Conservation (phyloP, 139 green algal species). For the Chlamydomonas asymmetrica region DNA sequence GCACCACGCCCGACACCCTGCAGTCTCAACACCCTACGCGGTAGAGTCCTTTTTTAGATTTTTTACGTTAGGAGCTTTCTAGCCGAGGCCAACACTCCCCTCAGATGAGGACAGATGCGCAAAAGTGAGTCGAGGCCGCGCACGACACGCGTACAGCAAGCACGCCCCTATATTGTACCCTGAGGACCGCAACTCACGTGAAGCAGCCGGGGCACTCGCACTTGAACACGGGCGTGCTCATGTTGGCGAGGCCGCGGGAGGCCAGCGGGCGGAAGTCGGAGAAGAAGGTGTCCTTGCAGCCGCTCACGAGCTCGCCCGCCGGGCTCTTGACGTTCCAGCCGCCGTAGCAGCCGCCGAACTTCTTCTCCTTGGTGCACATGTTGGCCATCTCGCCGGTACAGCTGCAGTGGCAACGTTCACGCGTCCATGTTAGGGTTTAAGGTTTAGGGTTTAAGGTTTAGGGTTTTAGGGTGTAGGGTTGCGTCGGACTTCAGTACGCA, state of each 20-base stretch:
- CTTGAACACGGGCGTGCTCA: slow-evolving; percentile 2
- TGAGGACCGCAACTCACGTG: neutral
- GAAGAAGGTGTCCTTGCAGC: slow-evolving; percentile 66
- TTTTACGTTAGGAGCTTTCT: too few relatives aligned
- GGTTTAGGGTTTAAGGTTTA: neutral
- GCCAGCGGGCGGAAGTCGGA: slow-evolving; percentile 27
- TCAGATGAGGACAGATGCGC: too few relatives aligned
- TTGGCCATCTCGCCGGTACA: slow-evolving; percentile 64
- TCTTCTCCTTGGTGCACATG: slow-evolving; percentile 52
- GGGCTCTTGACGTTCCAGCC: slow-evolving; percentile 28
- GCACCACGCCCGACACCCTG: too few relatives aligned
- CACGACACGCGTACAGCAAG: neutral
- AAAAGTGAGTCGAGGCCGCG: too few relatives aligned
- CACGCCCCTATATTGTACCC: neutral
- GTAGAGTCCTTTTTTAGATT: too few relatives aligned
- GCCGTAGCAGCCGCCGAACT: slow-evolving; percentile 68
- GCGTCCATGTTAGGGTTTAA: neutral
- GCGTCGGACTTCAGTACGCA: neutral
- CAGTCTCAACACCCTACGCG: too few relatives aligned
- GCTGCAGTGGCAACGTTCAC: slow-evolving; percentile 30
- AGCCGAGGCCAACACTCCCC: too few relatives aligned
- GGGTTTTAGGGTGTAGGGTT: too few relatives aligned
- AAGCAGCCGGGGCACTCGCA: slow-evolving; percentile 25
- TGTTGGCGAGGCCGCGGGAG: slow-evolving; percentile 24
- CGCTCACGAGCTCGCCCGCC: slow-evolving; percentile 29